Base-by-base conservation (phyloP, 371 early-diverging fungal species). In the Syncephalastrum racemosum region DNA sequence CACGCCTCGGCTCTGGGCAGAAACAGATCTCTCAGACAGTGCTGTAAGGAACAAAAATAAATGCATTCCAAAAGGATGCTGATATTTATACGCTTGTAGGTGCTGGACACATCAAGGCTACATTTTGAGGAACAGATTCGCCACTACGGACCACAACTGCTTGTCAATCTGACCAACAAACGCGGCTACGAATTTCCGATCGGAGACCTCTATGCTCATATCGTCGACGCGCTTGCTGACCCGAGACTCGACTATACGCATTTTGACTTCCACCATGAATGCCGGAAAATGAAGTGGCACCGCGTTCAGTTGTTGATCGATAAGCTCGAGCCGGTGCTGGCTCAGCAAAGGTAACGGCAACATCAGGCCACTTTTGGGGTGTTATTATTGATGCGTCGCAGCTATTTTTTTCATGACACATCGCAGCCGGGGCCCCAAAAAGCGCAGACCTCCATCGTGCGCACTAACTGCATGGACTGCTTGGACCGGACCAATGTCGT, bases 401-500 rank as follows among this genome's bases (percentile, higher is more conserved):
- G 31, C 10, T 50, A 47, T 39, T 53, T 44, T 40, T 25, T 18
- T 15, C 47, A 31, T 46, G 53, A 36, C 40, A 18, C 27, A 42
- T 46, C 22, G n/a, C 13, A 39, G 18, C 40, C 44, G 4, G 44
- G 24, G 16, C 22, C 14, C 4, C 60, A 54, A 16, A 71, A 71
- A 39, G 56, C 44, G 25, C 99, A 99, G 62, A 73, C 69, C 5
- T 93, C 93, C 0, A 88, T 98, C 2, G 79, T 96, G 4, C 86
- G 99, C 46, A 91, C 98, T 3, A 99, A 99, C 69, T 99, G 99
- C 69, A 97, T 99, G 89, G 99, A 99, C 78, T 99, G 99, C 66
- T 73, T 99, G 31, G 99, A 99, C 71, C 85, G 99, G 62, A 99
- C 99, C 27, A 99, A 99, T 68, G 96, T 99, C 1, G 94, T 97